Conservation (phyloP, 176 grass and related monocot species). For the Juncus inflexus region DNA sequence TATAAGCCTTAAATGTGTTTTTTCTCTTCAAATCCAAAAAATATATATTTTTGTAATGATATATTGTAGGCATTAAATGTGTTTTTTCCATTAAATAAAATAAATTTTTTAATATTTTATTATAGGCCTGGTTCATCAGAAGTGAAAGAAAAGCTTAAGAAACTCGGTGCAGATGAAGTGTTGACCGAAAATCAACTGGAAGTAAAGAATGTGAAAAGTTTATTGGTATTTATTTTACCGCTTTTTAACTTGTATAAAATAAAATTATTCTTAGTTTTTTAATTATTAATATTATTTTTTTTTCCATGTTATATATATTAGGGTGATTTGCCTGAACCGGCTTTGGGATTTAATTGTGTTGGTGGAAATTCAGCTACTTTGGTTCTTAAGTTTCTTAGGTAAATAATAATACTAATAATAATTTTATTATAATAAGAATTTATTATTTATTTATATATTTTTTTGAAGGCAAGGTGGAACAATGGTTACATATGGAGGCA, state of each 20-base stretch:
- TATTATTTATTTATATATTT: constrained; percentile 13
- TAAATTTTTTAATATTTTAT: background rate
- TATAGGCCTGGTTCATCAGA: constrained; percentile 68
- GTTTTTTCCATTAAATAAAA: background rate
- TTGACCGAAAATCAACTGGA: constrained; percentile 75
- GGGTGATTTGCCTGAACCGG: constrained; percentile 73
- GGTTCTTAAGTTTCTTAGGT: constrained; percentile 79
- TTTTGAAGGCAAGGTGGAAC: constrained; percentile 67
- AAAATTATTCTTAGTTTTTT: constrained; percentile 1
- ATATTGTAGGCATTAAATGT: background rate
- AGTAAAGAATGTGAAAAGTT: constrained; percentile 63
- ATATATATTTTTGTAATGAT: too few relatives aligned
- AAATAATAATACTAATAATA: background rate
- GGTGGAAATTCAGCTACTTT: constrained; percentile 75
- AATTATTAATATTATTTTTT: constrained; percentile 25
- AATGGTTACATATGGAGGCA: constrained; percentile 97
- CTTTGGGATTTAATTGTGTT: constrained; percentile 92
- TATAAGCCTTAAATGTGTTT: too few relatives aligned
- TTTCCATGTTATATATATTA: constrained; percentile 34
- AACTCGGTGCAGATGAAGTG: constrained; percentile 73
- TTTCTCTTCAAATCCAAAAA: too few relatives aligned
- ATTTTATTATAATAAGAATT: too few relatives aligned
- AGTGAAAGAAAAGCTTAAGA: constrained; percentile 64
- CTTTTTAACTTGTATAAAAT: background rate
- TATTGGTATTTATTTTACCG: constrained; percentile 50